Base-by-base conservation (phyloP, 352 stramenopile genomes). In the Thraustochytrium striatum region DNA sequence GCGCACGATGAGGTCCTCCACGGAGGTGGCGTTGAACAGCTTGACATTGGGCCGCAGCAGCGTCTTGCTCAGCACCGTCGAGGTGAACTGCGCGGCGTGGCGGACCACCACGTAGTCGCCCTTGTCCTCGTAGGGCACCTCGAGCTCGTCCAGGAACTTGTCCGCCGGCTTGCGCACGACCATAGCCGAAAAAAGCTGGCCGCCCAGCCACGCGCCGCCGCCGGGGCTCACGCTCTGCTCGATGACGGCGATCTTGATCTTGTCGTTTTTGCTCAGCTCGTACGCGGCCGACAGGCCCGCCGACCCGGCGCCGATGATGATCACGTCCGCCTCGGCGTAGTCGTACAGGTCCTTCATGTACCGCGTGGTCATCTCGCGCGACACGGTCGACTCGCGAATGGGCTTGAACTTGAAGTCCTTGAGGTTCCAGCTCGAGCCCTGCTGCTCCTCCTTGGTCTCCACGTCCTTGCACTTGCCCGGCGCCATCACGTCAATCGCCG, bases 331-430 rank as follows among this genome's bases (percentile, higher is more conserved):
- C 82, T 90, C 86, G 55, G 86, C 86, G 83, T 87, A 89, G 81
- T 89, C 85, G 85, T 90, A 89, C 85, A 90, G 84, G 79, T 90
- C 86, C 85, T 90, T 90, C 84, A 90, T 88, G 83, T 90, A 90
- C 28, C 86, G 85, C 38, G 85, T 90, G 41, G 86, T 90, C 86
- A 90, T 90, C 81, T 89, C 86, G 68, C 86, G 86, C 72, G 86
- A 90, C 61, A 90, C 85, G 50, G 89, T 84, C 28, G 86, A 84
- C 82, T 90, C 86, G 82, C 89, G 88, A 43, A 90, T 85, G 19
- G 86, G 86, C n/a, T 85, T 89, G 80, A 55, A 59, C 11, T 11
- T 53, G 44, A 21, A 53, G 44, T 11, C 44, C 11, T 53, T 21
- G 44, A 53, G 21, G 44, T n/a, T n/a, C n/a, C n/a, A n/a, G n/a